These are phyloP conservation scores for Porodaedalea pini DNA, from an alignment of 1,284 basidiomycete genomes.

Conservation along the genomic window DNA sequence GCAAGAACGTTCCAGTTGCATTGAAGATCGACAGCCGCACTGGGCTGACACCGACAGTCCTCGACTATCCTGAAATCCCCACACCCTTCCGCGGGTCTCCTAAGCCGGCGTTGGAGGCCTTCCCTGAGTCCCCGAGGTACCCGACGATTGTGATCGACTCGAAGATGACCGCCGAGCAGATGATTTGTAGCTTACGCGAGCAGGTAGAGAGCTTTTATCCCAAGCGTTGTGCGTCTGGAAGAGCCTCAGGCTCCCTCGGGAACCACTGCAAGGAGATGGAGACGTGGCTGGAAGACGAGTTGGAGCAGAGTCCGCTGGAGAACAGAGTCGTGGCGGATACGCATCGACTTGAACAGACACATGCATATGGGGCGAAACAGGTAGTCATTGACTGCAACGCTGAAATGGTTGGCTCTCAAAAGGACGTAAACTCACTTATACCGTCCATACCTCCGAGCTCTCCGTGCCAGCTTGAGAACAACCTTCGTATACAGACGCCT, in stretches of 20 bases:
- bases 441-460: background rate
- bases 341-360: too few species aligned
- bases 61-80: slow-evolving; percentile 19
- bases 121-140: slow-evolving; percentile 2
- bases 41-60: background rate
- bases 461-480: background rate
- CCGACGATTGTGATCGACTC: background rate
- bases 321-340: background rate
- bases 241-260: background rate
- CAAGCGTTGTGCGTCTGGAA: background rate
- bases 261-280: slow-evolving; percentile 12
- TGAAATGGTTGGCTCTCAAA: too few species aligned
- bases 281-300: slow-evolving; percentile 17
- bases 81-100: slow-evolving; percentile 18
- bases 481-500: background rate
- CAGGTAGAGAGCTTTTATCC: slow-evolving; percentile 14
- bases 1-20: slow-evolving; percentile 7
- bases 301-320: background rate
- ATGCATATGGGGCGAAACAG: too few species aligned
- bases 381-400: too few species aligned
- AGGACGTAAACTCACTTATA: too few species aligned
- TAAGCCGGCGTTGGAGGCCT: background rate
- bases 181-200: slow-evolving; percentile 18
- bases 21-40: background rate
- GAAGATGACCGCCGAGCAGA: slow-evolving; percentile 17